Percentiles rank a stretch among this genome's conserved stretches.
These are phyloP conservation scores for Nothophytophthora sp. DNA, from an alignment of 352 stramenopile genomes.

Conservation along the genomic window DNA sequence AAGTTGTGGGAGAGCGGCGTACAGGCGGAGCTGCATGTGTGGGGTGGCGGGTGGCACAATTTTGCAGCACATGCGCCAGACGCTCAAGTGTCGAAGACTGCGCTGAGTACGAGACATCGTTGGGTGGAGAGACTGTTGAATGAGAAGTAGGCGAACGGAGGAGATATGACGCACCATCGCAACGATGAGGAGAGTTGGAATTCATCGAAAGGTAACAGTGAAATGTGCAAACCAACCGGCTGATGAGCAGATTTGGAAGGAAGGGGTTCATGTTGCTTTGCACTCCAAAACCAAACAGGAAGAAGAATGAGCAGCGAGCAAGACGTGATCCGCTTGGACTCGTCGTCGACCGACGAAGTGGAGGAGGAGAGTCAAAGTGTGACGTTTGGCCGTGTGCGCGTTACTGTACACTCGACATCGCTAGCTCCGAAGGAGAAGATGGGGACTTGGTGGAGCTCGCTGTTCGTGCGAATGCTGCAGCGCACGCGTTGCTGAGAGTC, in stretches of 20 bases:
- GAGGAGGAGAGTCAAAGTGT: background rate
- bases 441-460: no score
- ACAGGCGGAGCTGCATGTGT: constrained; percentile 25
- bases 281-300: background rate
- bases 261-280: no score
- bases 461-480: no score
- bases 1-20: constrained; percentile 20
- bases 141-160: background rate
- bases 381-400: no score
- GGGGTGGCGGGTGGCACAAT: constrained; percentile 24
- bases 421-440: no score
- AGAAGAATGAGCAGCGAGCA: constrained; percentile 8
- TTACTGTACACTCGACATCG: no score
- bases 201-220: no score
- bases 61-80: constrained; percentile 16
- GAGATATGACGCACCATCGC: no score
- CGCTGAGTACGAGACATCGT: constrained; percentile 14
- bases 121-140: constrained; percentile 22
- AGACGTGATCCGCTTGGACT: constrained; percentile 3
- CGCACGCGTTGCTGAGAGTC: background rate
- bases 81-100: constrained; percentile 21
- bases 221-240: no score
- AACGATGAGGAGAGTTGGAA: no score
- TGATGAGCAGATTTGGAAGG: no score
- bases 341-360: constrained; percentile 4